Evolutionary conservation across 2,329 filamentous ascomycete species (phyloP), one percentile per base, ranked within the genome.

Genomic region (Tolypocladium sp.): DNA sequence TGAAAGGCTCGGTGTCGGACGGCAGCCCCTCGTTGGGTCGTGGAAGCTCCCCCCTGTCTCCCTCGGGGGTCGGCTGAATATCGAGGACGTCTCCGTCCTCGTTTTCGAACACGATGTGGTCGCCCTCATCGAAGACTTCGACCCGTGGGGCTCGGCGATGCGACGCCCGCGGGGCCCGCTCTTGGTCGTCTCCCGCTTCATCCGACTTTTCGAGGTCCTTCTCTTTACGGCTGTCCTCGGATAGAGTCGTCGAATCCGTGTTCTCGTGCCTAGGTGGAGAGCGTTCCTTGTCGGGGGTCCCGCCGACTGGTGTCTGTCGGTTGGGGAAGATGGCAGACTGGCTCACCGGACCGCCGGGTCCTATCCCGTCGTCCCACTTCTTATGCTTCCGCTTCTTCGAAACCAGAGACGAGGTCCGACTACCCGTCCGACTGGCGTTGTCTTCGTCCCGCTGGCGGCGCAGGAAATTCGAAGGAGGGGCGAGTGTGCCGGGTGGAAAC

Each of bases 321-420:
- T 78, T 76, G 2, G 94, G 94, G 64, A 84, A 87, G 66, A 97
- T 97, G 30, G 94, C 94, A 41, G 93, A 96, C 68, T 95, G 87
- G 61, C 84, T 90, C 65, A 97, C 88, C 3, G 92, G 94, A 0
- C 94, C 94, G 62, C 94, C 94, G 3, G 90, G 88, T 2, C 87
- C 89, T 65, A 84, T 82, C n/a, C 82, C 87, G 61, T 84, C 82
- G 63, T 91, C 88, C 79, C 84, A 87, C 71, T 81, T 87, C 76
- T 81, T 89, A 69, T 80, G 80, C 67, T 83, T 87, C 55, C 85
- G 83, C 61, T 86, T 83, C 58, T 82, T 81, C n/a, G 81, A 80
- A 62, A 76, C 82, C 70, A 76, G 75, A 62, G 84, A 86, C 1
- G 84, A 85, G 1, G 86, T 73, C 27, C 88, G 82, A 64, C 85